These are phyloP conservation scores for Penicillium sp. DNA, from an alignment of 2,329 filamentous ascomycete genomes.

Conservation along the genomic window DNA sequence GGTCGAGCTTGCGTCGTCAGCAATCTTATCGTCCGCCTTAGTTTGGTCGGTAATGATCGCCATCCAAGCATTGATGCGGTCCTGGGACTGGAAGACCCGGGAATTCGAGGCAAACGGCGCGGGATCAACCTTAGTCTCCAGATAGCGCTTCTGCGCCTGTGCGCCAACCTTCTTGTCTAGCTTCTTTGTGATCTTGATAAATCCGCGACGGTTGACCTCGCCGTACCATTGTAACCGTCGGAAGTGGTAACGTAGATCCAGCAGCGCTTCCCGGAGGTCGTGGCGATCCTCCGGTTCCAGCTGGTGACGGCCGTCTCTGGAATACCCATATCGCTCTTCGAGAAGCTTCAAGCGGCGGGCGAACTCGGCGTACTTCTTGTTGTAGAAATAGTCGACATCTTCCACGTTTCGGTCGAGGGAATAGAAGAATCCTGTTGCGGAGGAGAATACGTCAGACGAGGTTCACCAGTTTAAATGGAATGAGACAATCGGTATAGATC, in stretches of 20 bases:
- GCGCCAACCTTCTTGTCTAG: constrained; percentile 89
- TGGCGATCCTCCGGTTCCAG: constrained; percentile 88
- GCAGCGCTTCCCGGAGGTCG: constrained; percentile 83
- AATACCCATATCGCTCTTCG: constrained; percentile 81
- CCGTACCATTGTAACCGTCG: constrained; percentile 97
- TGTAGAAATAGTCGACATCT: constrained; percentile 95
- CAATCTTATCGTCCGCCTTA: constrained; percentile 69
- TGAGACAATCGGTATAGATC: constrained; percentile 34
- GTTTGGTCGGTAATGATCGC: constrained; percentile 59
- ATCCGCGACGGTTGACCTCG: constrained; percentile 91
- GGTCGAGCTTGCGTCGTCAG: constrained; percentile 73
- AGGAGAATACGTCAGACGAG: not conserved
- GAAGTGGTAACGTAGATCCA: constrained; percentile 83
- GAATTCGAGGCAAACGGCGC: constrained; percentile 81
- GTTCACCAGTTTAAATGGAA: constrained; percentile 1
- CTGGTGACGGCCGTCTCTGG: constrained; percentile 66
- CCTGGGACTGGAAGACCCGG: constrained; percentile 59
- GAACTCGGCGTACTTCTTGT: constrained; percentile 87
- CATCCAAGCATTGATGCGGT: constrained; percentile 85
- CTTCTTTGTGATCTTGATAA: constrained; percentile 99
- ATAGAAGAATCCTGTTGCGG: constrained; percentile 82
- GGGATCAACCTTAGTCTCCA: constrained; percentile 87
- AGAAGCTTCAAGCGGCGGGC: constrained; percentile 81
- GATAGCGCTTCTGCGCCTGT: constrained; percentile 78
- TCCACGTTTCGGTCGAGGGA: constrained; percentile 95